Evolutionary conservation across 768 basidiomycete species (phyloP).

Genomic region (Calocybe gangraenosa): DNA sequence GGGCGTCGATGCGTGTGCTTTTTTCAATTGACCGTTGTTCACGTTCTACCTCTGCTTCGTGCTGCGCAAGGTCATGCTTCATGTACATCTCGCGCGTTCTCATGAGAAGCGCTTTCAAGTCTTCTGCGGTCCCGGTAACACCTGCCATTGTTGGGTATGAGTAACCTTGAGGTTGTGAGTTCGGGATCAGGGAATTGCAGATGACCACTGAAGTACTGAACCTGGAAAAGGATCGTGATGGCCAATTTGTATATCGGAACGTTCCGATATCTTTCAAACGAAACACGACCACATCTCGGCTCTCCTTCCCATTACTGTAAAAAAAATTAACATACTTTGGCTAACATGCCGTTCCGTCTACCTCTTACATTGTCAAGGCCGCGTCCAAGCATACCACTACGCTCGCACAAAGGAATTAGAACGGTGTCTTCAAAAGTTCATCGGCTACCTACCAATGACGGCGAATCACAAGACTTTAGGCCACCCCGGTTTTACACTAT

Average conservation of each 20-base stretch:
- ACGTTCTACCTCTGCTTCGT: conserved; percentile 8
- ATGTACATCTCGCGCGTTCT: conserved; percentile 5
- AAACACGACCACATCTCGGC: neutral
- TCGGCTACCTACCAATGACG: conserved; percentile 8
- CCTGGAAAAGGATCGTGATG: no score
- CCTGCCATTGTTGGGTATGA: no score
- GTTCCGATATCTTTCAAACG: neutral
- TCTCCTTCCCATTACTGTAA: no score
- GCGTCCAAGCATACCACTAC: neutral
- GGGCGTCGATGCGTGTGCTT: conserved; percentile 6
- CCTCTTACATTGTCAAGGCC: conserved; percentile 3
- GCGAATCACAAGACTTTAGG: conserved; percentile 41
- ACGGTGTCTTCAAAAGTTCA: conserved; percentile 16
- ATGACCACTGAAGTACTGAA: no score
- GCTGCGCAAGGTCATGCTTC: conserved; percentile 6
- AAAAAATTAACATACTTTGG: neutral
- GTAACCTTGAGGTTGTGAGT: no score
- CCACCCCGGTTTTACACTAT: conserved; percentile 58
- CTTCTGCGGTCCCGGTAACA: conserved; percentile 5
- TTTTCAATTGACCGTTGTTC: conserved; percentile 12
- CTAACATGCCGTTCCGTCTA: conserved; percentile 4
- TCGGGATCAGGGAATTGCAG: no score
- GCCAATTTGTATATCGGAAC: no score
- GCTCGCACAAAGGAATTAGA: conserved; percentile 2
- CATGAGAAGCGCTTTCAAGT: conserved; percentile 8